Base-by-base conservation (phyloP, 2,329 filamentous ascomycete species). In the Penicillium glabrum region DNA sequence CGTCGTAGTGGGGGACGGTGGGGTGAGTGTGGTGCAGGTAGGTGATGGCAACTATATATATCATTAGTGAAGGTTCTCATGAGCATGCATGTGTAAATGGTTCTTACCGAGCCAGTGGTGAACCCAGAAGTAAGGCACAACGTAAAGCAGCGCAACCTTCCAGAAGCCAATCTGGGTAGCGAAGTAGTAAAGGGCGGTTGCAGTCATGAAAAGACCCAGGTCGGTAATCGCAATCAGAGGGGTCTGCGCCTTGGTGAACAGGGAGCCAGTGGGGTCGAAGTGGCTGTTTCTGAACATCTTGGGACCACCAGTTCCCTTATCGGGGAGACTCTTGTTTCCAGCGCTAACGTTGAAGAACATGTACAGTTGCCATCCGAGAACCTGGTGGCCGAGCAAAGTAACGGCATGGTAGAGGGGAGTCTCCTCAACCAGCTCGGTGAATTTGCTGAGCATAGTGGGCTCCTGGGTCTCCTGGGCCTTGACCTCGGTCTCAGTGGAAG, bases 21-120 rank as follows among this genome's bases (percentile, higher is more conserved):
- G 70, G 75, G 68, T 89, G 84, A 51, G 85, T 88, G 79, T 90
- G 88, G 75, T 90, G 88, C 21, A 90, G 84, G 73, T 89, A 90
- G 48, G 88, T 90, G 67, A 90, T 89, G 62, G 86, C 86, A 24
- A 90, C 86, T 85, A 45, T 56, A 45, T 14, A 44, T 23, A 11
- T 14, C 5, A 23, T 44, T 35, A 33, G 19, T 29, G 4, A 49
- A 39, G 11, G 13, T 45, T 27, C 11, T 10, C 1, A n/a, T 1
- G 11, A n/a, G 35, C 7, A 19, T 19, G 8, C 10, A 29, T 11
- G 10, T 39, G 4, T 3, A 41, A 23, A 14, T 6, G 5, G 10
- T 41, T 87, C 79, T 70, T 73, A 84, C 82, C 80, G 44, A 89
- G 80, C 86, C 86, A 89, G 79, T 88, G 83, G 77, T 89, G 85